Evolutionary conservation across 169 alveolate species (phyloP), one percentile per base, ranked within the genome.

Genomic region (Plasmodium vinckei): DNA sequence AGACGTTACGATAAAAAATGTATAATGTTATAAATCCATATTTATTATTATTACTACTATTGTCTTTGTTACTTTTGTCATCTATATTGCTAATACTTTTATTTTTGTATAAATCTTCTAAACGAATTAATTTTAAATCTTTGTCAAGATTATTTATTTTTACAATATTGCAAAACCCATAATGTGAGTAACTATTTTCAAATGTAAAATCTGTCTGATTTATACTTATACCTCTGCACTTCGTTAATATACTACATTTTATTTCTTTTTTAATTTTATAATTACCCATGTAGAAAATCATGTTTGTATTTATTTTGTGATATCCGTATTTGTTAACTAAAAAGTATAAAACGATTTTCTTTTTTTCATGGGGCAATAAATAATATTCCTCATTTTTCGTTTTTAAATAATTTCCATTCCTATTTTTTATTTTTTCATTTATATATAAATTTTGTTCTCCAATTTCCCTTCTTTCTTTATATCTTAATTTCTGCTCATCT

Each of bases 231-330:
- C 89, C 89, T 67, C 42, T 79, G 21, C 64, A 67, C 46, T 44
- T 79, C 15, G 89, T 65, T 47, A 65, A 61, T 33, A 79, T 67
- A 12, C 61, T 67, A 25, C 47, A 57, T 33, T n/a, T 64, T 53
- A 79, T 51, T 7, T 44, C 56, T 42, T 67, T 79, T 53, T 53
- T 33, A 7, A 67, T 67, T 47, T 53, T 79, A 79, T 79, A 79
- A 17, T 79, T 79, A 79, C 71, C 89, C 89, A 79, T 79, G 27
- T 79, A 79, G 54, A 79, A 79, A 53, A 65, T 47, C 56, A 79
- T 27, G 5, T 64, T 67, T 46, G 65, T 15, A 46, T 79, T 68
- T 59, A 79, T 67, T 51, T 79, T 60, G 57, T 79, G 82, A 69
- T 79, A 79, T 23, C 89, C 89, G 39, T 79, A 79, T 54, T 65